These are phyloP conservation scores for Phycomyces blakesleeanus DNA, from an alignment of 192 early-diverging fungal species.

Conservation along the genomic window DNA sequence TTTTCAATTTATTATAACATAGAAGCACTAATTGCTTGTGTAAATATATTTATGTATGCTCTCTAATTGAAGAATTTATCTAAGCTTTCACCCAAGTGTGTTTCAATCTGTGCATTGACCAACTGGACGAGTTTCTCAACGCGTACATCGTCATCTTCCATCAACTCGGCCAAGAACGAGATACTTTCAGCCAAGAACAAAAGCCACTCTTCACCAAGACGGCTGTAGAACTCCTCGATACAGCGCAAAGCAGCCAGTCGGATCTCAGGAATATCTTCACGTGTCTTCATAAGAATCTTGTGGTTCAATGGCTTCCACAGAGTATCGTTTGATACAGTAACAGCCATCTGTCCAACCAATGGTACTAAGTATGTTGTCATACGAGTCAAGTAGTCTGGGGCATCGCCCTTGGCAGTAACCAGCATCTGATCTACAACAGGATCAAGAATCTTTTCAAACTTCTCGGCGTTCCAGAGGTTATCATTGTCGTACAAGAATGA, in stretches of 20 bases:
- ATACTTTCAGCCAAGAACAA: slow-evolving; percentile 91
- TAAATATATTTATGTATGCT: background rate
- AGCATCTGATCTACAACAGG: slow-evolving; percentile 76
- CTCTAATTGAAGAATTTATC: slow-evolving; percentile 76
- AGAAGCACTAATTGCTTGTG: background rate
- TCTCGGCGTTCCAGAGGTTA: slow-evolving; percentile 67
- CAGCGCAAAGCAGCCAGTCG: slow-evolving; percentile 68
- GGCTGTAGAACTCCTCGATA: slow-evolving; percentile 78
- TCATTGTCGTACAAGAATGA: slow-evolving; percentile 63
- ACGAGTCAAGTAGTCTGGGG: slow-evolving; percentile 47
- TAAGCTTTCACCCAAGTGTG: slow-evolving; percentile 85
- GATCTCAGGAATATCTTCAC: slow-evolving; percentile 65
- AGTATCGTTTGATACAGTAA: slow-evolving; percentile 70
- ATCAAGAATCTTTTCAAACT: slow-evolving; percentile 70
- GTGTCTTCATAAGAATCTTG: slow-evolving; percentile 70
- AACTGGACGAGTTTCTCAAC: slow-evolving; percentile 82
- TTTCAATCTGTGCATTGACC: slow-evolving; percentile 82
- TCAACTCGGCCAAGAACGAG: slow-evolving; percentile 88
- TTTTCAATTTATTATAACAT: too few species aligned
- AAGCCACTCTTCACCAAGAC: slow-evolving; percentile 91
- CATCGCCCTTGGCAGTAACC: slow-evolving; percentile 40
- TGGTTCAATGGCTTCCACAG: slow-evolving; percentile 89
- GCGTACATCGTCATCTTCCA: slow-evolving; percentile 88
- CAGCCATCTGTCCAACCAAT: slow-evolving; percentile 75
- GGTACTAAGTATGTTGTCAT: slow-evolving; percentile 68